These are phyloP conservation scores for Malassezia globosa DNA, from an alignment of 1,284 basidiomycete species.

Conservation along the genomic window DNA sequence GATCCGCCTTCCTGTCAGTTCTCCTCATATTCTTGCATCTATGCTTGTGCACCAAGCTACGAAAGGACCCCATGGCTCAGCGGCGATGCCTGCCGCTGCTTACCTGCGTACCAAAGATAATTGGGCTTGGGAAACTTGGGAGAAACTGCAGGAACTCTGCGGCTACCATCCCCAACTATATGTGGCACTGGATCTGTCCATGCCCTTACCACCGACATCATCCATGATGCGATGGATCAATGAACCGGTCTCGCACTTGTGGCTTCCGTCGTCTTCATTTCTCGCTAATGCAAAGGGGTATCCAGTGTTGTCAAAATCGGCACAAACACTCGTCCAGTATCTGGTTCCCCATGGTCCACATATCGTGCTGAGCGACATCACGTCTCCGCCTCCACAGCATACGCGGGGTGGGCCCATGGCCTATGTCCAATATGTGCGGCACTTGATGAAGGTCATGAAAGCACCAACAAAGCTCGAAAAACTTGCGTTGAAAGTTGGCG, in stretches of 20 bases:
- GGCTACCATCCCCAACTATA: conserved; percentile 66
- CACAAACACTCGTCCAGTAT: conserved; percentile 30
- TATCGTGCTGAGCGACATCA: conserved; percentile 29
- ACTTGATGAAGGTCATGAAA: conserved; percentile 38
- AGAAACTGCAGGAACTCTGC: conserved; percentile 76
- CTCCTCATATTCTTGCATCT: conserved; percentile 25
- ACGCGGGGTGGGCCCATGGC: conserved; percentile 68
- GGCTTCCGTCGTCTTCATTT: conserved; percentile 77
- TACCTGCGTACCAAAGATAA: conserved; percentile 57
- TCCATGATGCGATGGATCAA: conserved; percentile 79
- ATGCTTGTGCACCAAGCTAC: conserved; percentile 26
- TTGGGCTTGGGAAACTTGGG: conserved; percentile 87
- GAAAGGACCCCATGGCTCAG: conserved; percentile 17
- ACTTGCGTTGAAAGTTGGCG: conserved; percentile 83
- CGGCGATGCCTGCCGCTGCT: conserved; percentile 54
- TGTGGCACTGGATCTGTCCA: conserved; percentile 74
- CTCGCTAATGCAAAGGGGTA: conserved; percentile 94
- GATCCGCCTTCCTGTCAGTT: conserved; percentile 40
- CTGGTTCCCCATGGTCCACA: conserved; percentile 26
- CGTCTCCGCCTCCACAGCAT: conserved; percentile 34
- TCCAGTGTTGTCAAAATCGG: conserved; percentile 75
- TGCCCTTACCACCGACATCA: conserved; percentile 54
- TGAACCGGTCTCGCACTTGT: conserved; percentile 76
- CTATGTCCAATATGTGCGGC: conserved; percentile 66
- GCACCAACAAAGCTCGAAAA: conserved; percentile 54